Evolutionary conservation across 495 filamentous ascomycete genomes (phyloP).

Genomic region (Xylaria palmicola): DNA sequence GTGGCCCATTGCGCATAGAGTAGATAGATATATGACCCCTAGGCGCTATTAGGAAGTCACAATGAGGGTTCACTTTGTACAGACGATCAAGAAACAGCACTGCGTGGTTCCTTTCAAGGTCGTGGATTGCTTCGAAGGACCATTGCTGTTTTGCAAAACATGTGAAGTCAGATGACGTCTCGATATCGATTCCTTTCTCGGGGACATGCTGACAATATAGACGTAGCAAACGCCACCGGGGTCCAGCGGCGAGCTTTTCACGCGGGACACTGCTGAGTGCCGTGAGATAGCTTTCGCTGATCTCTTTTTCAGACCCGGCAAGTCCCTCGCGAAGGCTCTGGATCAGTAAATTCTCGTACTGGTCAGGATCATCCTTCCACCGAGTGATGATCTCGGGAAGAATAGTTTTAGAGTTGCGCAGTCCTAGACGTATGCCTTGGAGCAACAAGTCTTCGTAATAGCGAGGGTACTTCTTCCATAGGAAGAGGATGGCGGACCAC

Average conservation of each 20-base stretch:
- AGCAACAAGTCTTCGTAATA: constrained; percentile 5
- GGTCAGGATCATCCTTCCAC: constrained; percentile 11
- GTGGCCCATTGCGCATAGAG: constrained; percentile 3
- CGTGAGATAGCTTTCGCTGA: constrained; percentile 14
- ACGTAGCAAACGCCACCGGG: constrained; percentile 22
- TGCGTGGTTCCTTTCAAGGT: constrained; percentile 19
- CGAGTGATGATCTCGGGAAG: neutral
- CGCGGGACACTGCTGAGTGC: neutral
- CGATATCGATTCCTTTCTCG: constrained; percentile 20
- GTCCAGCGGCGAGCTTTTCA: neutral
- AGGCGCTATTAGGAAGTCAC: constrained; percentile 17
- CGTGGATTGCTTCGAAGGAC: constrained; percentile 16
- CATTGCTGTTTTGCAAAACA: constrained; percentile 19
- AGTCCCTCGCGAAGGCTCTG: constrained; percentile 19
- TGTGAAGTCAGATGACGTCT: constrained; percentile 15
- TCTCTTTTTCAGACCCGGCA: constrained; percentile 12
- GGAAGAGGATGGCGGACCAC: constrained; percentile 4
- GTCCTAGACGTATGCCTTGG: neutral
- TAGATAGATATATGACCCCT: neutral
- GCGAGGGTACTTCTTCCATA: constrained; percentile 14
- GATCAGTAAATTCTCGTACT: constrained; percentile 17
- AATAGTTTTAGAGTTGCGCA: neutral
- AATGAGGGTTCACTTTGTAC: constrained; percentile 13
- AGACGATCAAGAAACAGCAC: constrained; percentile 17
- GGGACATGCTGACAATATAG: constrained; percentile 24